phyloP scores from a whole-genome alignment of 164 flowering plant species.

The Euptelea pleiosperma region DNA sequence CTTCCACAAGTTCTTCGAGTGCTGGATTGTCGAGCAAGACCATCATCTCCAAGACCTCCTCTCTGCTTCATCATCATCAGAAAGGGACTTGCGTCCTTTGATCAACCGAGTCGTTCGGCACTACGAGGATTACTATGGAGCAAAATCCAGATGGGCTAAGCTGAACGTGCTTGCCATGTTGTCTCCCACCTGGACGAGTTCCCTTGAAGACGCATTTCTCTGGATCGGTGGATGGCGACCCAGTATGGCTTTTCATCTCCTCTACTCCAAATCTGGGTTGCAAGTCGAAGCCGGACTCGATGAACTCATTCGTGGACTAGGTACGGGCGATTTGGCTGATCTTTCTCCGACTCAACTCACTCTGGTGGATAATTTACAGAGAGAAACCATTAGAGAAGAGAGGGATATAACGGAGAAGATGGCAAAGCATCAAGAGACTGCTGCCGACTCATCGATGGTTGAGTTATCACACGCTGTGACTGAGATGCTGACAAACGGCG shows the following conservation, averaged over 20 bases:
- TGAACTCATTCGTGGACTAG: conserved; percentile 38
- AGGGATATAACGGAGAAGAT: conserved; percentile 39
- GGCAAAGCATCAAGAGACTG: conserved; percentile 54
- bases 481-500: conserved; percentile 16
- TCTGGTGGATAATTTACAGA: conserved; percentile 43
- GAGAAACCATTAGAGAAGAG: conserved; percentile 42
- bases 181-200: conserved; percentile 51
- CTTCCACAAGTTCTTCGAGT: conserved; percentile 26
- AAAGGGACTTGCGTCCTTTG: conserved; percentile 13
- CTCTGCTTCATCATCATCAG: conserved; percentile 18
- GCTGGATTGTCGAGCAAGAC: conserved; percentile 35
- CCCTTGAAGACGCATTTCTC: conserved; percentile 63
- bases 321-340: conserved; percentile 41
- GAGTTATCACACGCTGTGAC: conserved; percentile 39
- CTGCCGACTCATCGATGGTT: conserved; percentile 54
- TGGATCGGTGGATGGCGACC: conserved; percentile 92
- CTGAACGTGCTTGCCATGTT: conserved; percentile 40
- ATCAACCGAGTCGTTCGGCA: conserved; percentile 38
- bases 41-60: conserved; percentile 31
- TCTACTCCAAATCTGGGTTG: conserved; percentile 63
- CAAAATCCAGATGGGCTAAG: conserved; percentile 37
- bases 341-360: conserved; percentile 42
- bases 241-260: conserved; percentile 58
- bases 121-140: conserved; percentile 50
- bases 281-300: conserved; percentile 48